Percentiles rank a stretch among this genome's conserved stretches.
These are phyloP conservation scores for Chaetoceros tenuissimus DNA, from an alignment of 108 stramenopile genomes.

Conservation along the genomic window DNA sequence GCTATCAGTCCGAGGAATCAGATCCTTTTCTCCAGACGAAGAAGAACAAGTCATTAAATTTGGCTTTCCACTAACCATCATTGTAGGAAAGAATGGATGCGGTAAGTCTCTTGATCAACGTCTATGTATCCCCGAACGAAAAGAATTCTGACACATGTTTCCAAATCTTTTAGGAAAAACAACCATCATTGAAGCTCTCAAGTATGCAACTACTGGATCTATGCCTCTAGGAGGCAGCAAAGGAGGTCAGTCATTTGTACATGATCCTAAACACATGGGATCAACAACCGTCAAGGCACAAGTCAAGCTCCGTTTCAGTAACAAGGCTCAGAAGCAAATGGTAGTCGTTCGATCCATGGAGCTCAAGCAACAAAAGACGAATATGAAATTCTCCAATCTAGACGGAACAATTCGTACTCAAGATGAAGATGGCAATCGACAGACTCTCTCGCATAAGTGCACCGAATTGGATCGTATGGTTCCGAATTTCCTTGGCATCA, in stretches of 20 bases:
- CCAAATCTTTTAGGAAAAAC: slow-evolving; percentile 52
- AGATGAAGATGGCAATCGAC: slow-evolving; percentile 54
- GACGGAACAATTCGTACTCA: slow-evolving; percentile 82
- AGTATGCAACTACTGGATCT: slow-evolving; percentile 91
- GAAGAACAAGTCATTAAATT: slow-evolving; percentile 95
- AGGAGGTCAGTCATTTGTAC: slow-evolving; percentile 86
- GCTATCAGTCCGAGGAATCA: slow-evolving; percentile 92
- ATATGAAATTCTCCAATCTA: slow-evolving; percentile 78
- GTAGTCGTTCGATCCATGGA: slow-evolving; percentile 89
- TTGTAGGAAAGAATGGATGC: slow-evolving; percentile 89
- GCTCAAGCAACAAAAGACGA: slow-evolving; percentile 80
- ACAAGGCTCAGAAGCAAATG: slow-evolving; percentile 61
- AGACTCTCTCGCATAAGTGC: slow-evolving; percentile 81
- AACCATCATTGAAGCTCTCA: slow-evolving; percentile 98
- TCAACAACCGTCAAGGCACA: slow-evolving; percentile 66
- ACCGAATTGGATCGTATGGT: slow-evolving; percentile 86
- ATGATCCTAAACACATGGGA: slow-evolving; percentile 79
- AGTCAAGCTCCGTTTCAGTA: slow-evolving; percentile 86
- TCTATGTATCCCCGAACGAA: not conserved
- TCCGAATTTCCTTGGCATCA: slow-evolving; percentile 81
- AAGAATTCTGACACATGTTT: not conserved
- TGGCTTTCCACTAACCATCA: slow-evolving; percentile 96
- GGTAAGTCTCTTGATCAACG: slow-evolving; percentile 20
- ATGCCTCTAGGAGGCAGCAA: slow-evolving; percentile 91
- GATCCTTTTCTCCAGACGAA: slow-evolving; percentile 92